Percentiles rank a stretch among this genome's conserved stretches.
Evolutionary conservation across 768 basidiomycete species (phyloP).

Genomic region (Termitomyces sp.): DNA sequence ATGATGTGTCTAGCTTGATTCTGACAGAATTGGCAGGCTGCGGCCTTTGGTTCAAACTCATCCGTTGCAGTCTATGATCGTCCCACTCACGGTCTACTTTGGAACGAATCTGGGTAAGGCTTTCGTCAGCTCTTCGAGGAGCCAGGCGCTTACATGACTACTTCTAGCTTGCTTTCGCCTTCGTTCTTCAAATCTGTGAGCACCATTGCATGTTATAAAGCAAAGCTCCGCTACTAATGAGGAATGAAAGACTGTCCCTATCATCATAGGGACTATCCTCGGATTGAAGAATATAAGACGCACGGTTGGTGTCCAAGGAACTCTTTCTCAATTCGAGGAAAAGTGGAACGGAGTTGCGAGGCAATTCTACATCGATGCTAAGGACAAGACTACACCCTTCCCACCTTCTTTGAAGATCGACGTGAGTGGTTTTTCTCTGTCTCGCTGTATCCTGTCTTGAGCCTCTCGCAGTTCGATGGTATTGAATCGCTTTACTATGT

Average conservation of each 20-base stretch:
- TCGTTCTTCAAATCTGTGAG: slow-evolving; percentile 36
- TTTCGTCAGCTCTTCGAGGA: background rate
- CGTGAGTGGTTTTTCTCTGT: slow-evolving; percentile 16
- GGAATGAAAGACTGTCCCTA: slow-evolving; percentile 32
- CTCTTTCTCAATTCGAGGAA: slow-evolving; percentile 33
- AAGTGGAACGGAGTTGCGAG: slow-evolving; percentile 23
- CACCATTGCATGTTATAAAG: background rate
- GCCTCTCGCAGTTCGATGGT: background rate
- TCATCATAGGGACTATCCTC: slow-evolving; percentile 39
- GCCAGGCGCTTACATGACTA: background rate
- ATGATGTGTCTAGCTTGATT: background rate
- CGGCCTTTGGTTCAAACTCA: slow-evolving; percentile 19
- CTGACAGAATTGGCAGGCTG: slow-evolving; percentile 14
- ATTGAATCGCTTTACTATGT: background rate
- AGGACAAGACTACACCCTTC: slow-evolving; percentile 34
- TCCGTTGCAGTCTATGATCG: slow-evolving; percentile 17
- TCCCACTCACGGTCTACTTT: slow-evolving; percentile 5
- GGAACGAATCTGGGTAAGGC: slow-evolving; percentile 2
- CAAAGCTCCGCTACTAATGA: background rate
- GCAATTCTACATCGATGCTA: slow-evolving; percentile 27
- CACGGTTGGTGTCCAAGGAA: slow-evolving; percentile 31
- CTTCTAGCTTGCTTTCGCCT: slow-evolving; percentile 24
- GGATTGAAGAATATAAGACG: slow-evolving; percentile 33
- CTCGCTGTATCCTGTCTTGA: background rate
- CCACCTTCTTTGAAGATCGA: slow-evolving; percentile 38